Evolutionary conservation across 106 monocot species (phyloP).

Genomic region (Apostasia shenzhenica): DNA sequence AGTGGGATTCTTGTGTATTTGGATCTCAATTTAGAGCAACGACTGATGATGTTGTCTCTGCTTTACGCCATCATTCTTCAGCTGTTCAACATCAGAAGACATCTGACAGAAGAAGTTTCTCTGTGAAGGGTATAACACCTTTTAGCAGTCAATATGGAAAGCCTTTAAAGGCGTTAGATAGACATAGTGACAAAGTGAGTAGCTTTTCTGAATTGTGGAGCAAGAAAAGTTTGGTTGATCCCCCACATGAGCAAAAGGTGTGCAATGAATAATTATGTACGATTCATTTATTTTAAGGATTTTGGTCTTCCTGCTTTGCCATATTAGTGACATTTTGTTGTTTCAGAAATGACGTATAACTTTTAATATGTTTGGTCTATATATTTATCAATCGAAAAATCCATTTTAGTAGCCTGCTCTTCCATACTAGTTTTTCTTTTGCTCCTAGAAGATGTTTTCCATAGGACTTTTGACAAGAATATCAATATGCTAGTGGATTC

Average conservation of each 20-base stretch:
- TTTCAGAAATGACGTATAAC: too few species aligned
- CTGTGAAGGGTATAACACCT: conserved; percentile 19
- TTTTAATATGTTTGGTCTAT: too few species aligned
- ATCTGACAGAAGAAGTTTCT: conserved; percentile 31
- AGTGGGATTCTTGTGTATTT: conserved; percentile 96
- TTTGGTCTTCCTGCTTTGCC: neutral
- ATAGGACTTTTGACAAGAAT: too few species aligned
- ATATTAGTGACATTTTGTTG: too few species aligned
- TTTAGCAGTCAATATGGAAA: conserved; percentile 23
- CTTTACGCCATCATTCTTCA: conserved; percentile 60
- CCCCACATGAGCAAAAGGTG: conserved; percentile 70
- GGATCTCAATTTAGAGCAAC: conserved; percentile 83
- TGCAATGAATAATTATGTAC: neutral
- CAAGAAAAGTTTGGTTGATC: conserved; percentile 22
- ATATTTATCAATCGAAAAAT: too few species aligned
- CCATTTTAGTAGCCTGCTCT: too few species aligned
- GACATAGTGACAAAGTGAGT: conserved; percentile 21
- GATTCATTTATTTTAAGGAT: conserved; percentile 3
- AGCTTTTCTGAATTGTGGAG: conserved; percentile 27
- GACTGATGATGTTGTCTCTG: conserved; percentile 80
- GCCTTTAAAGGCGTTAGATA: conserved; percentile 16
- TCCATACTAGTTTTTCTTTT: too few species aligned
- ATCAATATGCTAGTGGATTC: too few species aligned
- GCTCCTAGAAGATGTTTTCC: too few species aligned
- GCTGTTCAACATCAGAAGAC: conserved; percentile 34